These are phyloP conservation scores for Nyssa sinensis DNA, from an alignment of 148 eudicot genomes.

Conservation along the genomic window DNA sequence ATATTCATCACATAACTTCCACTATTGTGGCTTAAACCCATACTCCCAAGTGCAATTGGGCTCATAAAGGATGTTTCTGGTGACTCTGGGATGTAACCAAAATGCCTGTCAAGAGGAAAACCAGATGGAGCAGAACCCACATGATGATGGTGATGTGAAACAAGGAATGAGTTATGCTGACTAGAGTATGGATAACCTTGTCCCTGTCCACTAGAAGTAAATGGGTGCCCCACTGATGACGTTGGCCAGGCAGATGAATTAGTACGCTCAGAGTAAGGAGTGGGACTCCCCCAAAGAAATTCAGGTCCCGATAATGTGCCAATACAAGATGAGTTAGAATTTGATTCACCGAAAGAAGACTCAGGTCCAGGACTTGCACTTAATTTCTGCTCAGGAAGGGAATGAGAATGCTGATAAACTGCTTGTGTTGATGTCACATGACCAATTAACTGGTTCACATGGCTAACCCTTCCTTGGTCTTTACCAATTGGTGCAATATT, in stretches of 20 bases:
- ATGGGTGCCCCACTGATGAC: conserved; percentile 29
- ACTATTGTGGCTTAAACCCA: conserved; percentile 27
- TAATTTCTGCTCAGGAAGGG: conserved; percentile 30
- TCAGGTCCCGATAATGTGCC: conserved; percentile 53
- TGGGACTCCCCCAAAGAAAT: conserved; percentile 63
- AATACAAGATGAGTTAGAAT: conserved; percentile 31
- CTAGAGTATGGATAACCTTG: conserved; percentile 32
- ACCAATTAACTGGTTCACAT: conserved; percentile 18
- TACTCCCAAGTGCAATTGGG: conserved; percentile 26
- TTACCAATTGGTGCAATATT: conserved; percentile 54
- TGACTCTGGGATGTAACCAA: conserved; percentile 41
- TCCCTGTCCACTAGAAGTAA: conserved; percentile 25
- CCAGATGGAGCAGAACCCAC: conserved; percentile 63
- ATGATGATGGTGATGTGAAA: conserved; percentile 35
- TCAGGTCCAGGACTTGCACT: conserved; percentile 36
- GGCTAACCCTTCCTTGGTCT: conserved; percentile 29
- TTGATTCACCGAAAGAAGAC: conserved; percentile 37
- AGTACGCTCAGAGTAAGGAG: conserved; percentile 27
- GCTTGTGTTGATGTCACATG: conserved; percentile 23
- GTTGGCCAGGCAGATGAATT: conserved; percentile 40
- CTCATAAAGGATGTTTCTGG: conserved; percentile 39
- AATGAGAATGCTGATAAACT: conserved; percentile 29
- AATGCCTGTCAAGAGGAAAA: conserved; percentile 37
- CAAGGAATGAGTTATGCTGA: conserved; percentile 32
- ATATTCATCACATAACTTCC: conserved; percentile 31